Base-by-base conservation (phyloP, 129 eudicot genomes). In the Flaveria trinervia region DNA sequence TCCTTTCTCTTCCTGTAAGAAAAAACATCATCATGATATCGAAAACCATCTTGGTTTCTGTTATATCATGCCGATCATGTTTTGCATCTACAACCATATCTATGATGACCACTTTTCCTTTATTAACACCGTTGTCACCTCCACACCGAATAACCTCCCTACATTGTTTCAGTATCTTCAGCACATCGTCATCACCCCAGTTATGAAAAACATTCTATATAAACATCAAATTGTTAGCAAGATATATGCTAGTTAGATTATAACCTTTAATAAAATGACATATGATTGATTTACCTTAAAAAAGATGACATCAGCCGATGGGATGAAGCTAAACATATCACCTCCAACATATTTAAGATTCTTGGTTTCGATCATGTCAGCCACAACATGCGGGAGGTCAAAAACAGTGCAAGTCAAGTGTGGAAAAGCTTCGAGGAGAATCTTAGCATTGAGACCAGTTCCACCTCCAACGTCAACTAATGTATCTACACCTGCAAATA, bases 381-480 rank as follows among this genome's bases (percentile, higher is more conserved):
- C 75, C 14, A 87, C 81, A 39, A 84, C 85, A 14, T 87, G 86
- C 9, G 91, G 88, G 39, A 87, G 91, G 65, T 87, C 91, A 36
- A 84, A 77, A 70, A 79, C 88, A 2, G 41, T 72, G 22, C 88
- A 84, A 22, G 68, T 84, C 70, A 87, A 9, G 13, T 46, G 67
- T 3, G 88, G 91, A 41, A 81, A 79, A 1, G 83, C 65, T 28
- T 67, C 74, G 15, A 73, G 71, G 4, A 87, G 60, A 56, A 78
- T 70, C 76, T 72, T 82, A 9, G 82, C 83, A 10, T 59, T 60
- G n/a, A 65, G 52, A 18, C 91, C 88, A 5, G 66, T 82, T 50
- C 91, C 91, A 52, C 91, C 91, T 3, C 83, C 91, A 18, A 84
- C 91, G 65, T 87, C 91, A 60, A 87, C 91, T 65, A 87, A 43